Conservation (phyloP, 2,329 filamentous ascomycete species). For the Aspergillus pseudonomiae region DNA sequence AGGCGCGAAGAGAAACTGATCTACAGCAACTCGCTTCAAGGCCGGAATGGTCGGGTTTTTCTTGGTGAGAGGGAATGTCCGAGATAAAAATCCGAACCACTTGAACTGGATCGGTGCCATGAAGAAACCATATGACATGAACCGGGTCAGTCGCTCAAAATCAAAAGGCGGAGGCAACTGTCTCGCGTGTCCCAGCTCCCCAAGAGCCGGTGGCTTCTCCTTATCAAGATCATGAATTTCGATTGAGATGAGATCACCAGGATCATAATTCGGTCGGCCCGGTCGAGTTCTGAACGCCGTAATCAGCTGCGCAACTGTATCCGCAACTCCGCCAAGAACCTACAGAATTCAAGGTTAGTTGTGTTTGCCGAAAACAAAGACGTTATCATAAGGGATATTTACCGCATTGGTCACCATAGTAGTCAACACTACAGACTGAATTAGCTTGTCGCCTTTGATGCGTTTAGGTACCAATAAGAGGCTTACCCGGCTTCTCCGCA, state of each 20-base stretch:
- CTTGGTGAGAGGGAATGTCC: slow-evolving; percentile 82
- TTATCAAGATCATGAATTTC: slow-evolving; percentile 86
- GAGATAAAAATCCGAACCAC: slow-evolving; percentile 88
- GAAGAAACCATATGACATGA: slow-evolving; percentile 96
- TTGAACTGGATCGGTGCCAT: slow-evolving; percentile 96
- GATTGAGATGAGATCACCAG: slow-evolving; percentile 74
- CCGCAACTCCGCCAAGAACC: slow-evolving; percentile 90
- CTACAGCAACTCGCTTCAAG: slow-evolving; percentile 86
- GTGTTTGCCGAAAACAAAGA: neutral
- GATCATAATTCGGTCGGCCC: slow-evolving; percentile 59
- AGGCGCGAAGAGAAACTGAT: slow-evolving; percentile 92
- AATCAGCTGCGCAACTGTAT: slow-evolving; percentile 92
- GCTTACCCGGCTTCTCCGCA: slow-evolving; percentile 78
- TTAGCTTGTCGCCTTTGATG: slow-evolving; percentile 21
- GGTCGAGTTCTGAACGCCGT: slow-evolving; percentile 71
- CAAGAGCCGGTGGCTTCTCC: slow-evolving; percentile 69
- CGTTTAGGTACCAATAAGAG: slow-evolving; percentile 4
- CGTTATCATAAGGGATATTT: slow-evolving; percentile 37
- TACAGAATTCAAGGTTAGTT: slow-evolving; percentile 32
- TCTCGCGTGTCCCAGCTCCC: slow-evolving; percentile 67
- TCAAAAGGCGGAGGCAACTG: slow-evolving; percentile 81
- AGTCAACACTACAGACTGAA: slow-evolving; percentile 69
- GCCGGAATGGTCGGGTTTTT: slow-evolving; percentile 73
- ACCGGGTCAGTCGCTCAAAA: slow-evolving; percentile 89
- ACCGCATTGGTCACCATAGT: slow-evolving; percentile 99